These are phyloP conservation scores for Naganishia liquefaciens DNA, from an alignment of 1,284 basidiomycete species.

Conservation along the genomic window DNA sequence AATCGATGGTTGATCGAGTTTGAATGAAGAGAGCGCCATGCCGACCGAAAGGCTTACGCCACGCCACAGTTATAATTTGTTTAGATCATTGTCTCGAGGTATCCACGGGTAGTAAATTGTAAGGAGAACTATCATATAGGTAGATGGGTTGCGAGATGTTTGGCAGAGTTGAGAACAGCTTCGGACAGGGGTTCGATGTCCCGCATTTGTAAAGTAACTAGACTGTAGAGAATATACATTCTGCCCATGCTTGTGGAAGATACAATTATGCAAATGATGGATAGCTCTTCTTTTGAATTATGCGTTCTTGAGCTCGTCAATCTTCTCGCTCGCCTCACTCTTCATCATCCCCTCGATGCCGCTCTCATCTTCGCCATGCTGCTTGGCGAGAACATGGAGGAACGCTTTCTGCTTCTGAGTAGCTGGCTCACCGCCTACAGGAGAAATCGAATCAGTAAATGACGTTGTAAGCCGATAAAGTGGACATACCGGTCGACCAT, in stretches of 20 bases:
- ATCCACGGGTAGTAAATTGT: too few species aligned
- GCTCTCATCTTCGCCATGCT: conserved; percentile 33
- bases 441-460: not conserved
- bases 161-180: too few species aligned
- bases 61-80: too few species aligned
- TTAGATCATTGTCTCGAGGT: too few species aligned
- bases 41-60: too few species aligned
- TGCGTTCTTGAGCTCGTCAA: conserved; percentile 45
- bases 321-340: conserved; percentile 48
- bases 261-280: not conserved
- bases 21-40: too few species aligned
- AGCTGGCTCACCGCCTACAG: conserved; percentile 43
- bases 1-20: not conserved
- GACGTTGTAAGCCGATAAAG: not conserved
- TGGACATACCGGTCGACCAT: conserved; percentile 42
- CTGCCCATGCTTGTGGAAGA: not conserved
- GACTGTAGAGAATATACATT: too few species aligned
- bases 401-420: conserved; percentile 48
- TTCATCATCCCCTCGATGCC: conserved; percentile 40
- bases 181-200: too few species aligned
- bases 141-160: too few species aligned
- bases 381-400: conserved; percentile 45
- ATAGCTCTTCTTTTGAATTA: not conserved
- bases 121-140: too few species aligned
- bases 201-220: too few species aligned